Evolutionary conservation across 228 moss, liverwort and hornwort genomes (phyloP).

Genomic region (Sphagnum fallax): DNA sequence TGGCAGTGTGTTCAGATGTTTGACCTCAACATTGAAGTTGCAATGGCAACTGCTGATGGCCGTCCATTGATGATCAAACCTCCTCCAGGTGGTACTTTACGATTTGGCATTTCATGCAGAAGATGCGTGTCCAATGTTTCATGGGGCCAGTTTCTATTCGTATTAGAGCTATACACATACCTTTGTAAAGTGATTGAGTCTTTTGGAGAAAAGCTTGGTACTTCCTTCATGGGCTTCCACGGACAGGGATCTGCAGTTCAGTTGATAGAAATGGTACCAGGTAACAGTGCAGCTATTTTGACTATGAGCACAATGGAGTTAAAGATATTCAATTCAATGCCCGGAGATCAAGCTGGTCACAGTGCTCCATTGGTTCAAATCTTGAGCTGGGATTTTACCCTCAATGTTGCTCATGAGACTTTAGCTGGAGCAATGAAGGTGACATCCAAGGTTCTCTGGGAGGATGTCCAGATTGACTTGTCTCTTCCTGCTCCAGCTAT

Average conservation of each 20-base stretch:
- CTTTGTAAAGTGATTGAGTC: constrained; percentile 75
- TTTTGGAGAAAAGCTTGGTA: constrained; percentile 25
- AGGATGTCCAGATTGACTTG: constrained; percentile 71
- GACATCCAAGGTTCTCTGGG: constrained; percentile 67
- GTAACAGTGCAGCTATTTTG: constrained; percentile 77
- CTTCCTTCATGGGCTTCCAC: constrained; percentile 27
- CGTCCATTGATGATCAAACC: constrained; percentile 52
- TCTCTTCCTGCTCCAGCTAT: constrained; percentile 17
- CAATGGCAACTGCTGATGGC: constrained; percentile 92
- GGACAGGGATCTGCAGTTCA: constrained; percentile 42
- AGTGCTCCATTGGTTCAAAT: constrained; percentile 86
- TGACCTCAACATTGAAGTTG: constrained; percentile 81
- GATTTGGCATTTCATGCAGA: constrained; percentile 78
- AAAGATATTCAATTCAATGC: constrained; percentile 81
- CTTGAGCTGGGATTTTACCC: constrained; percentile 55
- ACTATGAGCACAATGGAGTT: constrained; percentile 65
- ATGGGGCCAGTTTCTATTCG: constrained; percentile 88
- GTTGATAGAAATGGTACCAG: constrained; percentile 63
- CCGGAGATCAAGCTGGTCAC: constrained; percentile 67
- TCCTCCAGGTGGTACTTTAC: constrained; percentile 77
- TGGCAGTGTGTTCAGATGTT: constrained; percentile 98
- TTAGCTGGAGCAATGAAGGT: constrained; percentile 80
- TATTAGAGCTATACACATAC: constrained; percentile 87
- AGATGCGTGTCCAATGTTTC: constrained; percentile 89
- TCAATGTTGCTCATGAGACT: constrained; percentile 71